These are phyloP conservation scores for Aspergillus mulundensis DNA, from an alignment of 495 filamentous ascomycete genomes.

Conservation along the genomic window DNA sequence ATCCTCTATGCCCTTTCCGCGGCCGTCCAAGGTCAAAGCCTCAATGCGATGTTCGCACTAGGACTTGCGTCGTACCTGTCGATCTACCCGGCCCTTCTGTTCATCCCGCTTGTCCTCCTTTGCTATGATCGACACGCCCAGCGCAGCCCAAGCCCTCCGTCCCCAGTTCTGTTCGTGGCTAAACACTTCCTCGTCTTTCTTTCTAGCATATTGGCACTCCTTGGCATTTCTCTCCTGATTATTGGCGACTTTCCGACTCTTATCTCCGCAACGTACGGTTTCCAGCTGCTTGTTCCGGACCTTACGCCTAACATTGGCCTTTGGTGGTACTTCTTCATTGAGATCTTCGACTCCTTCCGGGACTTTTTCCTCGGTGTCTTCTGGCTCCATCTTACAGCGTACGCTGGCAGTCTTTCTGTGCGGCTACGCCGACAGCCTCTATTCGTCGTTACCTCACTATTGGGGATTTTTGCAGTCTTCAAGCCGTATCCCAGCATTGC, in stretches of 20 bases:
- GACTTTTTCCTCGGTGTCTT: constrained; percentile 97
- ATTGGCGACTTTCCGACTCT: constrained; percentile 82
- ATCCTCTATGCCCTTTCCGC: constrained; percentile 80
- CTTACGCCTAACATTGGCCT: constrained; percentile 91
- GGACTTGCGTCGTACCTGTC: constrained; percentile 86
- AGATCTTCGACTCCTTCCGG: constrained; percentile 98
- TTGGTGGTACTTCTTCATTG: constrained; percentile 99
- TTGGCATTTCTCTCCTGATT: constrained; percentile 68
- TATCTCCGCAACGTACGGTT: constrained; percentile 81
- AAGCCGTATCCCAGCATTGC: constrained; percentile 93
- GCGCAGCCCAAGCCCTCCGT: constrained; percentile 14
- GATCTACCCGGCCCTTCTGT: constrained; percentile 81
- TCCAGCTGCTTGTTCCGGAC: constrained; percentile 86
- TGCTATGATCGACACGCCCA: constrained; percentile 64
- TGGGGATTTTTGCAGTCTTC: constrained; percentile 88
- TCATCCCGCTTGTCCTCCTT: constrained; percentile 77
- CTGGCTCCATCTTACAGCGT: constrained; percentile 88
- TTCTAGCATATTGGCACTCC: constrained; percentile 50
- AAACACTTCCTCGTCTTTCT: constrained; percentile 45
- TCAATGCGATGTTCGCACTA: constrained; percentile 80
- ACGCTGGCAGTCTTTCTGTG: constrained; percentile 78
- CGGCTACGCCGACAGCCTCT: constrained; percentile 79
- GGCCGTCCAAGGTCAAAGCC: constrained; percentile 67
- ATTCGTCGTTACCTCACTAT: constrained; percentile 73
- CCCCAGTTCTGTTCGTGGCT: constrained; percentile 44